These are phyloP conservation scores for Beta macrorhiza DNA, from an alignment of 179 eudicot genomes.

Conservation along the genomic window DNA sequence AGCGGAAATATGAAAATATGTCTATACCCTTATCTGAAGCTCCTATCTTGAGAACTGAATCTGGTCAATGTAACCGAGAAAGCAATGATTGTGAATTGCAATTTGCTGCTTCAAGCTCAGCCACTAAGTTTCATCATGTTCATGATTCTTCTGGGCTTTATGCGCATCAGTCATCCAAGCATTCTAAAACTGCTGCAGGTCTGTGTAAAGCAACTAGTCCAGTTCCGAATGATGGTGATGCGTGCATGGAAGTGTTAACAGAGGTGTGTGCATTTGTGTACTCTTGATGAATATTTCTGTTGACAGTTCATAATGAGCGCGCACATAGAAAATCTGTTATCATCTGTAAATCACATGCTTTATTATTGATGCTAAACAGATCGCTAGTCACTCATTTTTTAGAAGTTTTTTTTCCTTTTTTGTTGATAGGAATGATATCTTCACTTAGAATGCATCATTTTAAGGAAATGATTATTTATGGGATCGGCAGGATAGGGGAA, in stretches of 20 bases:
- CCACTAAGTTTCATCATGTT: constrained; percentile 24
- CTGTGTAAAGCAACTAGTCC: constrained; percentile 23
- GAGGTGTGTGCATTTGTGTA: constrained; percentile 33
- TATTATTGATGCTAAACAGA: too few species aligned
- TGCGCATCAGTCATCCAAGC: constrained; percentile 36
- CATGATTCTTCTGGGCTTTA: constrained; percentile 38
- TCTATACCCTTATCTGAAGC: constrained; percentile 63
- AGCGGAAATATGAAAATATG: constrained; percentile 66
- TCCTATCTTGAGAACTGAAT: constrained; percentile 69
- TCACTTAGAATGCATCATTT: neutral
- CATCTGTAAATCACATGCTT: neutral
- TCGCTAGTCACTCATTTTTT: too few species aligned
- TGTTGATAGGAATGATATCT: neutral
- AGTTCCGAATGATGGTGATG: constrained; percentile 28
- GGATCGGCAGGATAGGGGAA: neutral
- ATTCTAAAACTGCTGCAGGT: constrained; percentile 31
- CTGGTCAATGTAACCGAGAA: constrained; percentile 34
- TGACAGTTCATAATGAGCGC: neutral
- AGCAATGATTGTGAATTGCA: constrained; percentile 26
- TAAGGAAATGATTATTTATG: neutral
- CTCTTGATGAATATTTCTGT: constrained; percentile 13
- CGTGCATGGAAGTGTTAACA: constrained; percentile 19
- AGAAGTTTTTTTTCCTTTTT: too few species aligned
- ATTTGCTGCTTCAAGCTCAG: constrained; percentile 28
- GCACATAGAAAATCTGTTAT: neutral